These are phyloP conservation scores for Scopulariopsis brevicaulis DNA, from an alignment of 2,329 filamentous ascomycete genomes.

Conservation along the genomic window DNA sequence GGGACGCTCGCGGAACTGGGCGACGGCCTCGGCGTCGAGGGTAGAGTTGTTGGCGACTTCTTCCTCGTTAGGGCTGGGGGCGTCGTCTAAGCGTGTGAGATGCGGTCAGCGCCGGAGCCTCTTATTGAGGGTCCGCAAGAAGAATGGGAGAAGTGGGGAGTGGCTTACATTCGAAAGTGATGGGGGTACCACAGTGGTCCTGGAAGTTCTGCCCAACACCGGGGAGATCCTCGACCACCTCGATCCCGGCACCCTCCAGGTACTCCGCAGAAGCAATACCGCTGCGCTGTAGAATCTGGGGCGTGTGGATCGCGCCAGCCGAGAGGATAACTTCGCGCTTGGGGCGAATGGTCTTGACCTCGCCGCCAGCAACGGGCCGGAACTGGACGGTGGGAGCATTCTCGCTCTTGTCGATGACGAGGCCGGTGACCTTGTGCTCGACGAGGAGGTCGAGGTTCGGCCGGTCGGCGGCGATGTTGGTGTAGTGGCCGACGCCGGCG, in stretches of 20 bases:
- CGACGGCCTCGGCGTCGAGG: conserved; percentile 18
- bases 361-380: conserved; percentile 10
- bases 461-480: conserved; percentile 11
- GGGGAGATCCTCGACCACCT: conserved; percentile 31
- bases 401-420: conserved; percentile 8
- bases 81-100: conserved; percentile 8
- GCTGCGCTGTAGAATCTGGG: conserved; percentile 37
- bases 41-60: conserved; percentile 15
- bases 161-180: conserved; percentile 8
- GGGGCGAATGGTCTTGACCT: conserved; percentile 6
- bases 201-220: conserved; percentile 49
- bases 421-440: conserved; percentile 15
- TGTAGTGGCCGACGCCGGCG: conserved; percentile 17
- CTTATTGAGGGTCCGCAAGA: conserved; percentile 7
- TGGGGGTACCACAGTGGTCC: conserved; percentile 32
- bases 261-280: conserved; percentile 29
- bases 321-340: conserved; percentile 31
- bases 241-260: conserved; percentile 27
- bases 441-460: conserved; percentile 14
- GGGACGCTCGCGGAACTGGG: conserved; percentile 17
- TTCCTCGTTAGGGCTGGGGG: conserved; percentile 10
- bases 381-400: conserved; percentile 10
- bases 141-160: neutral
- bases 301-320: conserved; percentile 35
- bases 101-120: conserved; percentile 8